Evolutionary conservation across 2,329 filamentous ascomycete genomes (phyloP), one percentile per base, ranked within the genome.

Genomic region (Fusarium sororula): DNA sequence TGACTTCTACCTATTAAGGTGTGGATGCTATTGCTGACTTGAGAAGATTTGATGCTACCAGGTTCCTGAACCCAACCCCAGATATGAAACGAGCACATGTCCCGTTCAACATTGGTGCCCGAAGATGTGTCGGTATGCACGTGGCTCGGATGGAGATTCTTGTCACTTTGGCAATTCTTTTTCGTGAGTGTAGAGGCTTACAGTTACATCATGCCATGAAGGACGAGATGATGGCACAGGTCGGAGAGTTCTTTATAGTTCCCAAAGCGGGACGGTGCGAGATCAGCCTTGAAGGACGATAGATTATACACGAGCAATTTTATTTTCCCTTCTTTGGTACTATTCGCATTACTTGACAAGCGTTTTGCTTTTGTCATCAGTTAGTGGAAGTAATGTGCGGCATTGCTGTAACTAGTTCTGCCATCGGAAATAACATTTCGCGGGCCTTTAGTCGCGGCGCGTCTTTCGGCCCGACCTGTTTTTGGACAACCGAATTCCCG

Each of bases 71-170:
- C 2, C 48, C 48, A 20, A 50, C 64, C 0, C 20, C 37, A 5
- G 64, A 50, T 13, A 59, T 68, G 14, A 37, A 24, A n/a, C 53
- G 37, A 28, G 64, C 66, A 1, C 66, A 68, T 7, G 48, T 68
- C 6, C 64, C 64, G 7, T 68, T 68, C 6, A 68, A 42, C 7
- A 55, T 68, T 6, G 64, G 56, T 2, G 42, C 66, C 2, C 30
- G 66, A 13, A 63, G 66, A 10, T 68, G 64, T 2, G 61, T 68
- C 1, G 64, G 66, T 0, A 68, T 68, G 66, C 63, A 63, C 2
- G 37, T 68, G 5, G 63, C 66, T 10, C 65, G 65, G 1, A 68
- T 62, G 65, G 65, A 68, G 11, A 68, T 68, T 3, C 53, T 68
- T 1, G 18, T 68, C 1, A 45, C 54, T 0, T 28, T 68, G 0